These are phyloP conservation scores for Rhizophagus sp. DNA, from an alignment of 192 early-diverging fungal species.

Conservation along the genomic window DNA sequence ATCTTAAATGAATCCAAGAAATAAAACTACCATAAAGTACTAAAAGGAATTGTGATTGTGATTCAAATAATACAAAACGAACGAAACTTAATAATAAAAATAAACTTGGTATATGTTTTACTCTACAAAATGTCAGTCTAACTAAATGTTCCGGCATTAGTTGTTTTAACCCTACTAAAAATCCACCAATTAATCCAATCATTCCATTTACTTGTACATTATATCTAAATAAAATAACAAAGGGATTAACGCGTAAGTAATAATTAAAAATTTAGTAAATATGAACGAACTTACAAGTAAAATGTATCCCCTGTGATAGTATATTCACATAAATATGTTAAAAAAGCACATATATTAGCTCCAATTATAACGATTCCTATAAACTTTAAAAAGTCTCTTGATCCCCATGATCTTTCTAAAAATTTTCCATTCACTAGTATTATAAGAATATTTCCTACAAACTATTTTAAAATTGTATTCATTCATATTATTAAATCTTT, in stretches of 20 bases:
- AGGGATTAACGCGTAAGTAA: constrained; percentile 19
- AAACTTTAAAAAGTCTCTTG: constrained; percentile 72
- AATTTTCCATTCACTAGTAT: constrained; percentile 70
- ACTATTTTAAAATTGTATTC: constrained; percentile 29
- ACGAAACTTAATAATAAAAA: constrained; percentile 44
- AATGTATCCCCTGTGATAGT: constrained; percentile 55
- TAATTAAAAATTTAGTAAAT: background rate
- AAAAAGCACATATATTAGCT: constrained; percentile 53
- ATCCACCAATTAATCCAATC: constrained; percentile 67
- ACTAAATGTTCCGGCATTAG: constrained; percentile 85
- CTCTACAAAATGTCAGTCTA: constrained; percentile 69
- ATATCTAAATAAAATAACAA: constrained; percentile 41
- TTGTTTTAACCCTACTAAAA: constrained; percentile 88
- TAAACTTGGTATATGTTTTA: constrained; percentile 51
- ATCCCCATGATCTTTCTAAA: constrained; percentile 84
- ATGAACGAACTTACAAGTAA: constrained; percentile 52
- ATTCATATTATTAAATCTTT: no score
- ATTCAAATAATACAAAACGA: constrained; percentile 47
- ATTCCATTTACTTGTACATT: constrained; percentile 69
- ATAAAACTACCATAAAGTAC: constrained; percentile 72
- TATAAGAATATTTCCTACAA: constrained; percentile 40
- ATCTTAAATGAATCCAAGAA: constrained; percentile 83
- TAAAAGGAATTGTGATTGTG: constrained; percentile 63
- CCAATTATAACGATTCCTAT: constrained; percentile 55
- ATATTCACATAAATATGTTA: constrained; percentile 60